Conservation (phyloP, 2,329 filamentous ascomycete genomes). For the Paracorniculantispora psalliotae region DNA sequence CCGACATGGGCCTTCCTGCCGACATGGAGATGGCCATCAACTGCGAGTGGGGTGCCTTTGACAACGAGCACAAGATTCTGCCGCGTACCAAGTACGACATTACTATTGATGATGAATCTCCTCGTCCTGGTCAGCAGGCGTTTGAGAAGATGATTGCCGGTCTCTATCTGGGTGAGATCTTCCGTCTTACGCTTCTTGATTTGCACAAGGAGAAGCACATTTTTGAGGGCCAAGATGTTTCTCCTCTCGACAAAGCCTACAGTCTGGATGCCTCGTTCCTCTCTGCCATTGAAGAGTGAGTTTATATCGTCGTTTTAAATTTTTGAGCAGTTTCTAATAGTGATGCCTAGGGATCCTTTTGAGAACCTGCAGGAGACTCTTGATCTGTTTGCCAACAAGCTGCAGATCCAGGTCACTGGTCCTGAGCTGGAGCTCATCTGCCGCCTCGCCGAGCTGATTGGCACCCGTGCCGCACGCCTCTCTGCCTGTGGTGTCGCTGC, state of each 20-base stretch:
- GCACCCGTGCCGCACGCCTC: slow-evolving; percentile 86
- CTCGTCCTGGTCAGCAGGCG: slow-evolving; percentile 86
- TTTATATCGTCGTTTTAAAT: slow-evolving; percentile 16
- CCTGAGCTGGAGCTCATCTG: slow-evolving; percentile 86
- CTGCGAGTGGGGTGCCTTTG: slow-evolving; percentile 96
- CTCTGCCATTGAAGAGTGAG: slow-evolving; percentile 81
- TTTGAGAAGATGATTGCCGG: slow-evolving; percentile 99
- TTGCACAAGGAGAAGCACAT: slow-evolving; percentile 74
- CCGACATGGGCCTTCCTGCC: slow-evolving; percentile 80
- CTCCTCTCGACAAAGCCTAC: slow-evolving; percentile 78
- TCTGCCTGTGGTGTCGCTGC: slow-evolving; percentile 93
- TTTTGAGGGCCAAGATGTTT: slow-evolving; percentile 79
- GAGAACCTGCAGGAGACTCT: slow-evolving; percentile 90
- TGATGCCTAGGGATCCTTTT: slow-evolving; percentile 67
- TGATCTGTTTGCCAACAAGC: slow-evolving; percentile 73
- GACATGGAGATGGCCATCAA: slow-evolving; percentile 91
- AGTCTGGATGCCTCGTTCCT: slow-evolving; percentile 90
- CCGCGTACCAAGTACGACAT: slow-evolving; percentile 82
- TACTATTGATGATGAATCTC: slow-evolving; percentile 84
- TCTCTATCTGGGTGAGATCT: slow-evolving; percentile 89
- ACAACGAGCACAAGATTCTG: slow-evolving; percentile 86
- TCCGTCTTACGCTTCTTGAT: slow-evolving; percentile 81
- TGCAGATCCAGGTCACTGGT: slow-evolving; percentile 64
- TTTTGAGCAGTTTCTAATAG: background rate
- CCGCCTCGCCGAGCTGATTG: slow-evolving; percentile 86